These are phyloP conservation scores for Neurospora sp. DNA, from an alignment of 495 filamentous ascomycete genomes.

Conservation along the genomic window DNA sequence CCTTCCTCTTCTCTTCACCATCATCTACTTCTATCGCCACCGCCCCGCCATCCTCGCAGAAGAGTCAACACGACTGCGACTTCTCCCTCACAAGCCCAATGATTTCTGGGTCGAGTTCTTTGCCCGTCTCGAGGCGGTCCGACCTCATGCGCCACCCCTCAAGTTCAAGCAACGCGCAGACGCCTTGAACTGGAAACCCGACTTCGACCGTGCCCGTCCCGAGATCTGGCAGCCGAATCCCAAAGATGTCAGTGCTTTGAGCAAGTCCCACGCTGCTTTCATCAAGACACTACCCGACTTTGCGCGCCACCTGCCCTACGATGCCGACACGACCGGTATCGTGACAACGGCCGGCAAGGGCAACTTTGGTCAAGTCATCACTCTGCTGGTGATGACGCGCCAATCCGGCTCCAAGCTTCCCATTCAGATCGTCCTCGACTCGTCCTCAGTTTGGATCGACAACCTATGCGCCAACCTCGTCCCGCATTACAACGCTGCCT, in stretches of 20 bases:
- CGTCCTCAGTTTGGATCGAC: slow-evolving; percentile 37
- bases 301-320: slow-evolving; percentile 32
- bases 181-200: slow-evolving; percentile 5
- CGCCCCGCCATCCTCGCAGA: neutral
- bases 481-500: slow-evolving; percentile 40
- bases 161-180: neutral
- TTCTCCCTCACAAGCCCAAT: neutral
- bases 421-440: slow-evolving; percentile 48
- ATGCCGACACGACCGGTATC: slow-evolving; percentile 39
- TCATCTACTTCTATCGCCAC: neutral
- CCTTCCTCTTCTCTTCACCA: slow-evolving; percentile 3
- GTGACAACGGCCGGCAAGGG: slow-evolving; percentile 32
- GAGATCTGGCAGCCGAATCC: neutral
- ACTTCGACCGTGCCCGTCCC: neutral
- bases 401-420: slow-evolving; percentile 45
- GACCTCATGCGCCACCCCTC: neutral
- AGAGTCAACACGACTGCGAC: neutral
- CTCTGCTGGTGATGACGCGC: slow-evolving; percentile 48
- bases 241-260: neutral
- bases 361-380: slow-evolving; percentile 27
- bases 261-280: slow-evolving; percentile 31
- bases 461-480: slow-evolving; percentile 43
- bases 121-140: slow-evolving; percentile 4
- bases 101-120: slow-evolving; percentile 13
- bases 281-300: slow-evolving; percentile 25